A percentile compares a stretch with the other conserved stretches of the same genome.
Evolutionary conservation across 1,284 basidiomycete species (phyloP).

Genomic region (Austroboletus novae-zelandiae): DNA sequence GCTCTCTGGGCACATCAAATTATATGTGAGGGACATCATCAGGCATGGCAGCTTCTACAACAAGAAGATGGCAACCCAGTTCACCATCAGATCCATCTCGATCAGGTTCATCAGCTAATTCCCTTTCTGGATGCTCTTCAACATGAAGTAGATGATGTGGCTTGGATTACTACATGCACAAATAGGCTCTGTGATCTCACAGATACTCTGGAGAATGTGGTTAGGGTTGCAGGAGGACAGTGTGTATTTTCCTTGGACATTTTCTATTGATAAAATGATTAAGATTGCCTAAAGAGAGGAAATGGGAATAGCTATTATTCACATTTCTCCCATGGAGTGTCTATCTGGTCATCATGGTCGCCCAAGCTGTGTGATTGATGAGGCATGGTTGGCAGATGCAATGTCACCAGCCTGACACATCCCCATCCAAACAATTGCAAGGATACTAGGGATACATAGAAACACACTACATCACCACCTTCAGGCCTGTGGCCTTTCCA

Average conservation of each 20-base stretch:
- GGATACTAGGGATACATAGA: background rate
- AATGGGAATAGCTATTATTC: too few species aligned
- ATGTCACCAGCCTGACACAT: background rate
- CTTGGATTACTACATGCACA: too few species aligned
- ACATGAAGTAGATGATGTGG: too few species aligned
- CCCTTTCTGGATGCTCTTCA: too few species aligned
- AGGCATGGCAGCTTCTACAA: background rate
- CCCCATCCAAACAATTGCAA: background rate
- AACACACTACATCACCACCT: too few species aligned
- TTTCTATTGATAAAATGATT: background rate
- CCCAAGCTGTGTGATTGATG: background rate
- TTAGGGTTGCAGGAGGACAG: background rate
- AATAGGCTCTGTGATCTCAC: too few species aligned
- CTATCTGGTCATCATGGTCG: too few species aligned
- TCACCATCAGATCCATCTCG: too few species aligned
- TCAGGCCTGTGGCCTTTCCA: background rate
- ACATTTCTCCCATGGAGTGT: too few species aligned
- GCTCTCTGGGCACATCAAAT: background rate
- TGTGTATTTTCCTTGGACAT: background rate
- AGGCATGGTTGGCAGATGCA: background rate
- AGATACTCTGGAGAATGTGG: background rate
- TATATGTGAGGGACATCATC: background rate
- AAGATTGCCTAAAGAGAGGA: too few species aligned
- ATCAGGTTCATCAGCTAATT: too few species aligned
- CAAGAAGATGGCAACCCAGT: too few species aligned